Conservation (phyloP, 164 flowering plant species). For the Platanus orientalis region DNA sequence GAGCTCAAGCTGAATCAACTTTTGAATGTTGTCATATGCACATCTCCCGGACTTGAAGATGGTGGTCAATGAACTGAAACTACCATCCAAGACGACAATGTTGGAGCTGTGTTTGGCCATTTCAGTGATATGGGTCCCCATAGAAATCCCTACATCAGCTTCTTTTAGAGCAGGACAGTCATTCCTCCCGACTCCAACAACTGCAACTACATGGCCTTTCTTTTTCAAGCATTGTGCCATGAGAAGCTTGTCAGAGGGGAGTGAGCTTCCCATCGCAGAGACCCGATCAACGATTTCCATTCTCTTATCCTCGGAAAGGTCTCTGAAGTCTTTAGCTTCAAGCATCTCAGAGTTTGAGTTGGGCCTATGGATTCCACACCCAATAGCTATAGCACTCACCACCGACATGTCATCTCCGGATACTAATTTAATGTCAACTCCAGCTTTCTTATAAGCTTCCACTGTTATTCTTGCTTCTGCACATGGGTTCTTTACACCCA, state of each 20-base stretch:
- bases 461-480: neutral
- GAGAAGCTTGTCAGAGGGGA: conserved; percentile 16
- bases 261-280: conserved; percentile 18
- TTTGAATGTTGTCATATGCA: conserved; percentile 9
- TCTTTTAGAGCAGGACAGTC: conserved; percentile 16
- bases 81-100: too few relatives aligned
- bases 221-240: conserved; percentile 22
- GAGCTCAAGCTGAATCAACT: conserved; percentile 26
- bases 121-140: too few relatives aligned
- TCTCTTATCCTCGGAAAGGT: conserved; percentile 6
- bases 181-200: conserved; percentile 15
- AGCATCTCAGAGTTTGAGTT: neutral
- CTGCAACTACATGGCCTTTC: too few relatives aligned
- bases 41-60: too few relatives aligned
- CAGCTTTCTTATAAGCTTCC: conserved; percentile 8
- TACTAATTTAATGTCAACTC: conserved; percentile 19
- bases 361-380: conserved; percentile 3
- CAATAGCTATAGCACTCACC: conserved; percentile 1
- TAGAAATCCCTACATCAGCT: too few relatives aligned
- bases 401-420: conserved; percentile 16
- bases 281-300: conserved; percentile 14
- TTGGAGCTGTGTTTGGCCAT: too few relatives aligned
- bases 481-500: conserved; percentile 13
- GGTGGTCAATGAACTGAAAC: too few relatives aligned
- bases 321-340: conserved; percentile 14